Base-by-base conservation (phyloP, 306 rosid species). In the Pyrus betulifolia region DNA sequence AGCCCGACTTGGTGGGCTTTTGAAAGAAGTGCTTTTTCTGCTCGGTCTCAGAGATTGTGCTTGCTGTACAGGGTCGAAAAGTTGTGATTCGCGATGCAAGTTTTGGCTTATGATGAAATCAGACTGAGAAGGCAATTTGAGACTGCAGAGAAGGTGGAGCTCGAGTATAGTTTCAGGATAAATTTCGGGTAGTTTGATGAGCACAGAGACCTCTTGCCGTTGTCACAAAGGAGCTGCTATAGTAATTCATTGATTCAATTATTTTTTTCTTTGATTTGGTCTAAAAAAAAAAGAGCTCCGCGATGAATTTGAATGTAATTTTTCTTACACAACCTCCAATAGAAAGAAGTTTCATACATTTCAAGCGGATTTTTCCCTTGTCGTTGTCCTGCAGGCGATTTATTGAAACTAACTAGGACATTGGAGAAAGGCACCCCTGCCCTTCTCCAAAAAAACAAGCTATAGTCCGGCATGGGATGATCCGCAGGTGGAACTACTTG, bases 211-310 rank as follows among this genome's bases (percentile, higher is more conserved):
- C 64, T 60, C 64, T 63, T 59, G 73, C 80, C 83, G 77, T 82
- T 74, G 42, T 58, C 81, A 19, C 71, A 59, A 52, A 63, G 69
- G 86, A 45, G 51, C 51, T 80, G 85, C 72, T 72, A 85, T 55
- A 81, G 31, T 42, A 80, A 73, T 78, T 77, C 76, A 68, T 83
- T 73, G 57, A 85, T 91, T 89, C 90, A 58, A 62, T 89, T 83
- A 77, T 79, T 87, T 85, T 66, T n/a, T n/a, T n/a, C n/a, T n/a
- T n/a, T n/a, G n/a, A n/a, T n/a, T n/a, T n/a, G n/a, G n/a, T n/a
- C n/a, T n/a, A n/a, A n/a, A n/a, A n/a, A n/a, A n/a, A n/a, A n/a
- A n/a, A n/a, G n/a, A n/a, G 83, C 82, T 72, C 42, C 62, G 64
- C 68, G 66, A 62, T 75, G 66, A 44, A 76, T 73, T 79, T 78